phyloP scores from a whole-genome alignment of 345 rosid species.

The Reutealis trisperma region DNA sequence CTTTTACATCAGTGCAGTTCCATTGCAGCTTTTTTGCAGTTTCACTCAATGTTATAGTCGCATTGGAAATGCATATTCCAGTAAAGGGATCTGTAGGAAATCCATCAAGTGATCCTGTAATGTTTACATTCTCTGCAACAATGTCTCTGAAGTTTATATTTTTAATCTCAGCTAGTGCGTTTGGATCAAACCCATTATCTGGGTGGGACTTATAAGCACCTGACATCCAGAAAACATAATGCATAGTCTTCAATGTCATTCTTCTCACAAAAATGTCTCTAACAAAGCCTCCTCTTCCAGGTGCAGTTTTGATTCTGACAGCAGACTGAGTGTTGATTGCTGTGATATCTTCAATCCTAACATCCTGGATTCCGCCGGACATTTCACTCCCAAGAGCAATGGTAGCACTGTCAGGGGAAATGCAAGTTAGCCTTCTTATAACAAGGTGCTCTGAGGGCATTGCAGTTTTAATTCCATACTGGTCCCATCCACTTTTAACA shows the following conservation, averaged over 20 bases:
- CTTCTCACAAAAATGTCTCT: constrained; percentile 58
- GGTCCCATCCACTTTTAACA: constrained; percentile 78
- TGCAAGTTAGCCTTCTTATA: constrained; percentile 64
- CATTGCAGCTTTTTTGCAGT: constrained; percentile 51
- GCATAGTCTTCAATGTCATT: constrained; percentile 57
- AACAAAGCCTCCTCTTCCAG: constrained; percentile 69
- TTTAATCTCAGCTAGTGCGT: constrained; percentile 56
- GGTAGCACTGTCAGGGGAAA: constrained; percentile 72
- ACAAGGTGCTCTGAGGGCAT: constrained; percentile 52
- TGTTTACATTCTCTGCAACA: constrained; percentile 58
- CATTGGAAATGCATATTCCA: constrained; percentile 73
- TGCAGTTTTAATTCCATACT: constrained; percentile 59
- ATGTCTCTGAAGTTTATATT: constrained; percentile 57
- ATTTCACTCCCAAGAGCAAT: constrained; percentile 82
- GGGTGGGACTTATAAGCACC: constrained; percentile 64
- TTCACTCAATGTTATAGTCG: constrained; percentile 39
- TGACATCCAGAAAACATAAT: constrained; percentile 78
- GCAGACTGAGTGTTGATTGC: constrained; percentile 55
- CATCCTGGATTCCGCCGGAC: constrained; percentile 75
- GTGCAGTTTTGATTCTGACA: constrained; percentile 58
- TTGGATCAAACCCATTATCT: constrained; percentile 53
- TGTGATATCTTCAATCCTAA: constrained; percentile 54
- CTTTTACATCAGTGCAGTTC: constrained; percentile 65
- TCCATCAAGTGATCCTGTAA: constrained; percentile 55
- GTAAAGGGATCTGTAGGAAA: constrained; percentile 50